Base-by-base conservation (phyloP, 192 early-diverging fungal species). In the Blastocladiella britannica region DNA sequence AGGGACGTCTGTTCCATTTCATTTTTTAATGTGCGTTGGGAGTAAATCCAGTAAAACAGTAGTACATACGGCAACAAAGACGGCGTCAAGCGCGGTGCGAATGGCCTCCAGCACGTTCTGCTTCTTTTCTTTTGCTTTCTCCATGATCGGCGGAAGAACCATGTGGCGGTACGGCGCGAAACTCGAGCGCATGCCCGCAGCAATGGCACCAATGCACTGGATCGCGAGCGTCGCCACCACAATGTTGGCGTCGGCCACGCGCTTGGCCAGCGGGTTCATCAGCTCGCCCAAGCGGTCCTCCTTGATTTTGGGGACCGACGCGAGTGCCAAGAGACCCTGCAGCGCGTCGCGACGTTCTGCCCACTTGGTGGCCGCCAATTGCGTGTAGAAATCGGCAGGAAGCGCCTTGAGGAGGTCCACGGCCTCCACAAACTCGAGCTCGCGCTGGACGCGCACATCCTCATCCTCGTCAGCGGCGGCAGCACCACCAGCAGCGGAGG, bases 81-180 rank as follows among this genome's bases (percentile, higher is more conserved):
- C 83, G 6, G 88, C 89, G 60, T 93, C 89, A n/a, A 89, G 63
- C 1, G 87, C 86, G 18, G 66, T 67, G 7, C 82, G 62, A 1
- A 97, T 64, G 6, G 89, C 82, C 26, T 97, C 92, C 4, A 94
- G 63, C 8, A 95, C 89, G 1, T 77, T 77, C 47, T 80, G 72
- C 63, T 97, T 99, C 58, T 91, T 86, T 66, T 99, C 96, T 64
- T 99, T 99, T 9, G 89, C 73, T 61, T 86, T 87, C 70, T 96
- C 96, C 28, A 97, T 70, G 25, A 93, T 65, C 9, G 85, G 83
- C 9, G 62, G 60, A 43, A 67, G 60, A 53, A 83, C 83, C 53
- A 84, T 70, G 7, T 69, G 56, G 53, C 85, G 78, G 59, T 92
- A 95, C 52, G 79, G 85, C 24, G 72, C 71, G 67, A 99, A 99